Conservation (phyloP, 192 early-diverging fungal species). For the Coemansia sp. region DNA sequence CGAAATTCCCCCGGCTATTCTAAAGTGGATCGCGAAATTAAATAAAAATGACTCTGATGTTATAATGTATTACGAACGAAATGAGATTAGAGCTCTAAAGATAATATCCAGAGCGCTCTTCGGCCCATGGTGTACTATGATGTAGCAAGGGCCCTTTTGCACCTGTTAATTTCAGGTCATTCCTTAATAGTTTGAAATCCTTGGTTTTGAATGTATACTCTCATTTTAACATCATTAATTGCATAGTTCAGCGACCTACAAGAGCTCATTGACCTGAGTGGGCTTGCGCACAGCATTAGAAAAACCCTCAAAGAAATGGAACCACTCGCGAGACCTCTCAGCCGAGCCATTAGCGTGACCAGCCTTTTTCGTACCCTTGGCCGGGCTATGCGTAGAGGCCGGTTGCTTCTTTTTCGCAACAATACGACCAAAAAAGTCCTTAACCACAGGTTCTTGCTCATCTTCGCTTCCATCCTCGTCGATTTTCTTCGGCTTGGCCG, state of each 20-base stretch:
- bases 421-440: slow-evolving; percentile 83
- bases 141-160: not conserved
- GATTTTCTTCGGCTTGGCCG: not conserved
- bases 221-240: too few relatives aligned
- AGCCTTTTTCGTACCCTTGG: slow-evolving; percentile 1
- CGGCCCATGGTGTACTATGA: not conserved
- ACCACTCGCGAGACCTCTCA: slow-evolving; percentile 50
- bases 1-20: too few relatives aligned
- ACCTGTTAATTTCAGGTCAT: too few relatives aligned
- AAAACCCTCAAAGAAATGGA: slow-evolving; percentile 86
- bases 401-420: slow-evolving; percentile 31
- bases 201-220: too few relatives aligned
- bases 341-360: slow-evolving; percentile 8
- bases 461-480: not conserved
- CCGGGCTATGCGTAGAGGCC: slow-evolving; percentile 4
- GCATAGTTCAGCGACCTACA: too few relatives aligned
- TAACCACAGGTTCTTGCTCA: slow-evolving; percentile 5
- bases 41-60: too few relatives aligned
- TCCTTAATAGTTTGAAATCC: too few relatives aligned
- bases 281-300: slow-evolving; percentile 86
- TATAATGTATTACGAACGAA: not conserved
- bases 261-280: slow-evolving; percentile 63
- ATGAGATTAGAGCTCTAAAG: not conserved
- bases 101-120: too few relatives aligned
- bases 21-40: too few relatives aligned